These are phyloP conservation scores for Sordariomycetes sp. DNA, from an alignment of 2,329 filamentous ascomycete genomes.

Conservation along the genomic window DNA sequence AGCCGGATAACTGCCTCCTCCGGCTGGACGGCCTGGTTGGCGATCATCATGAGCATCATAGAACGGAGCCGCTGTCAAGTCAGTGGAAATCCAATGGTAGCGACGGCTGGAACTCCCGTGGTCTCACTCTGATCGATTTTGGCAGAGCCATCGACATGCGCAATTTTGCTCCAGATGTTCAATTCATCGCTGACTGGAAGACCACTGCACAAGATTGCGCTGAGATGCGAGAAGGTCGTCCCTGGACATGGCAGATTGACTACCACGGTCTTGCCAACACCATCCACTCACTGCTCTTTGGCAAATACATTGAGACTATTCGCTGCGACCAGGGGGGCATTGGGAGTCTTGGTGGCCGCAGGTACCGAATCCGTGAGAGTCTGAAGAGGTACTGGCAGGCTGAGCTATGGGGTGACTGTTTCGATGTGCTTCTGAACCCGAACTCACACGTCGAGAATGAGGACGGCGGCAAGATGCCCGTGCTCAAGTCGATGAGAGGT, in stretches of 20 bases:
- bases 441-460: slow-evolving; percentile 55
- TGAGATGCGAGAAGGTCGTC: slow-evolving; percentile 87
- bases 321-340: slow-evolving; percentile 45
- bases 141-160: slow-evolving; percentile 91
- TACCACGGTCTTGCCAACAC: slow-evolving; percentile 88
- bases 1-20: slow-evolving; percentile 89
- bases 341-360: slow-evolving; percentile 51
- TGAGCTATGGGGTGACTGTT: slow-evolving; percentile 77
- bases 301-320: slow-evolving; percentile 84
- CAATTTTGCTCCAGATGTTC: slow-evolving; percentile 63
- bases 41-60: slow-evolving; percentile 14
- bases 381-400: slow-evolving; percentile 96
- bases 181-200: slow-evolving; percentile 93
- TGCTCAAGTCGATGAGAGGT: slow-evolving; percentile 58
- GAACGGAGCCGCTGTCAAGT: slow-evolving; percentile 40
- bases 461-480: slow-evolving; percentile 60
- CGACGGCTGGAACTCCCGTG: slow-evolving; percentile 71
- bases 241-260: slow-evolving; percentile 97
- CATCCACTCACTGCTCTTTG: slow-evolving; percentile 82
- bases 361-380: slow-evolving; percentile 71
- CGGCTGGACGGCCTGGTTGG: slow-evolving; percentile 54
- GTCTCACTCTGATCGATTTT: slow-evolving; percentile 86
- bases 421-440: slow-evolving; percentile 82
- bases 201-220: slow-evolving; percentile 80
- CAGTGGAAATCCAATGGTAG: slow-evolving; percentile 67